Percentiles rank a stretch among this genome's conserved stretches.
phyloP scores from a whole-genome alignment of 2,329 filamentous ascomycete genomes.

The Chrysoporthe puriensis region DNA sequence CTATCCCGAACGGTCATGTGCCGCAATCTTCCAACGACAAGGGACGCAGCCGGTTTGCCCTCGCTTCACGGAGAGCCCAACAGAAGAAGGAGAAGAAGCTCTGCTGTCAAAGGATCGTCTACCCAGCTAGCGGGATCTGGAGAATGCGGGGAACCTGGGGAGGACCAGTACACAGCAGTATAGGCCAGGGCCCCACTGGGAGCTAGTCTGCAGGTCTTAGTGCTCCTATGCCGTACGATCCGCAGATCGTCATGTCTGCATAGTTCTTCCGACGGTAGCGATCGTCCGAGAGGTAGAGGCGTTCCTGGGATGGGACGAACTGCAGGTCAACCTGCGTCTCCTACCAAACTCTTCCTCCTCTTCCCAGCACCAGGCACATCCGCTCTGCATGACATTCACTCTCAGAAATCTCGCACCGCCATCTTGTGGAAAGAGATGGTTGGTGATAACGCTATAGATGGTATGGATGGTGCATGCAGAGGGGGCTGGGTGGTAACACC shows the following conservation, averaged over 20 bases:
- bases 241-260: slow-evolving; percentile 6
- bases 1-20: slow-evolving; percentile 1
- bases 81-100: not conserved
- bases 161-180: not conserved
- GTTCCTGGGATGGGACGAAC: not conserved
- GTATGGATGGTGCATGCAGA: not conserved
- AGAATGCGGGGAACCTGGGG: slow-evolving; percentile 20
- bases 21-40: not conserved
- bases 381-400: not conserved
- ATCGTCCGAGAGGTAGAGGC: not conserved
- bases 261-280: not conserved
- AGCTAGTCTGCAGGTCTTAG: not conserved
- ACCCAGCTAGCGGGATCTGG: slow-evolving; percentile 5
- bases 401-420: not conserved
- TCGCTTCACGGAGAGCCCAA: not conserved
- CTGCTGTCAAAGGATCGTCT: not conserved
- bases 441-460: not conserved
- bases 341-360: too few species aligned
- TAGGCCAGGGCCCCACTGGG: not conserved
- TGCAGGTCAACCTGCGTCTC: not conserved
- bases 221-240: slow-evolving; percentile 1
- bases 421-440: not conserved
- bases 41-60: not conserved
- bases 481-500: not conserved
- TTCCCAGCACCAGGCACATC: too few species aligned